Conservation (phyloP, 2,329 filamentous ascomycete species). For the Chaetomiaceae sp. region DNA sequence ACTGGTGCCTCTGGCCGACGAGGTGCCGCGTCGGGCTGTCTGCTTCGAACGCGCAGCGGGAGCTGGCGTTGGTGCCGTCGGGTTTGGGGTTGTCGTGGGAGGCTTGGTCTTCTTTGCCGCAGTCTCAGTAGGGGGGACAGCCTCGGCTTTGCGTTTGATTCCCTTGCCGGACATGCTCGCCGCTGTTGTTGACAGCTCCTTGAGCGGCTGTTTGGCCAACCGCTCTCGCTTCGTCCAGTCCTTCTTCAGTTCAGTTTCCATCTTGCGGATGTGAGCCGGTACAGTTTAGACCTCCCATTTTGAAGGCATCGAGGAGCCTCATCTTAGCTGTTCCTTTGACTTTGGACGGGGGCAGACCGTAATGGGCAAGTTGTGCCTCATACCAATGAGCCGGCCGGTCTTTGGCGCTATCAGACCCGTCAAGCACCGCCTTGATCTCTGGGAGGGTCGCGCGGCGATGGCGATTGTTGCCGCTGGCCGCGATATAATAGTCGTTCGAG, state of each 20-base stretch:
- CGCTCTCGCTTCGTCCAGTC: slow-evolving; percentile 47
- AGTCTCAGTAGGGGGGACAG: slow-evolving; percentile 5
- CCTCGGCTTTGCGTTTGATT: slow-evolving; percentile 25
- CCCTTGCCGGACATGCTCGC: background rate
- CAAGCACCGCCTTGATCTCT: slow-evolving; percentile 42
- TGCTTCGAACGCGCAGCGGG: slow-evolving; percentile 2
- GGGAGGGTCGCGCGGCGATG: slow-evolving; percentile 39
- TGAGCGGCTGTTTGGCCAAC: slow-evolving; percentile 36
- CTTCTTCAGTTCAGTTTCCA: slow-evolving; percentile 52
- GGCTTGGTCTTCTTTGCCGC: slow-evolving; percentile 16
- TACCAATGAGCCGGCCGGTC: slow-evolving; percentile 56
- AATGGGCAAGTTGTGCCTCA: slow-evolving; percentile 56
- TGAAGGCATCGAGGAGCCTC: slow-evolving; percentile 52
- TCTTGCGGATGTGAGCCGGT: slow-evolving; percentile 39
- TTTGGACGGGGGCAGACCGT: slow-evolving; percentile 51
- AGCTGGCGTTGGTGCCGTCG: slow-evolving; percentile 4
- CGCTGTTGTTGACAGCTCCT: slow-evolving; percentile 5
- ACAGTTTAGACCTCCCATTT: slow-evolving; percentile 41
- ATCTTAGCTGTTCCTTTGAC: slow-evolving; percentile 54
- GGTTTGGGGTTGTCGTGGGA: background rate
- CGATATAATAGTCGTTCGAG: slow-evolving; percentile 38
- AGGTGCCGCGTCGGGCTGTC: slow-evolving; percentile 6
- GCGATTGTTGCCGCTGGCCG: slow-evolving; percentile 37
- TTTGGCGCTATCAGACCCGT: slow-evolving; percentile 32
- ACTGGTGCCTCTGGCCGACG: background rate